Conservation (phyloP, 495 filamentous ascomycete genomes). For the Pyronema omphalodes region DNA sequence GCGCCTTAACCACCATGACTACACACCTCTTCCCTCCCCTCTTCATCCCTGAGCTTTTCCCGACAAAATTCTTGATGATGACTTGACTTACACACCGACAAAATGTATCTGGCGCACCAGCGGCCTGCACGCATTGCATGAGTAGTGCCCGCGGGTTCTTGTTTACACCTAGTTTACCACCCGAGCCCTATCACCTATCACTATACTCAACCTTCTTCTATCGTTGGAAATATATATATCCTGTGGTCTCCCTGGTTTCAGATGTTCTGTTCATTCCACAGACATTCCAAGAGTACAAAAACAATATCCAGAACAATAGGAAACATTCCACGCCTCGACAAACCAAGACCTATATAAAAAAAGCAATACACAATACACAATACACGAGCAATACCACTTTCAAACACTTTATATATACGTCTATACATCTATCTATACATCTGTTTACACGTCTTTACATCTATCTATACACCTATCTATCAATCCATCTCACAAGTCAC, state of each 20-base stretch:
- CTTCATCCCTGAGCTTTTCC: too few relatives aligned
- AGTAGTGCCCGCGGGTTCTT: constrained; percentile 7
- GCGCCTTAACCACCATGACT: not conserved
- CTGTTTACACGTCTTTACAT: not conserved
- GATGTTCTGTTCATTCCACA: not conserved
- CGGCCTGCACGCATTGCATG: constrained; percentile 1
- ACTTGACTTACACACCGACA: not conserved
- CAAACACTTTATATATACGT: too few relatives aligned
- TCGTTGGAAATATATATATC: constrained; percentile 4
- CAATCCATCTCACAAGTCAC: too few relatives aligned
- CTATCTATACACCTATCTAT: not conserved
- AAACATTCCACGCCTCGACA: too few relatives aligned
- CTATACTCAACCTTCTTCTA: not conserved
- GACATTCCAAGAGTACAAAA: too few relatives aligned
- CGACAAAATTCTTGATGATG: not conserved
- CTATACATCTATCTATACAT: too few relatives aligned
- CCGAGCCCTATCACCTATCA: too few relatives aligned
- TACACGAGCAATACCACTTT: too few relatives aligned
- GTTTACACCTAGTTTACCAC: not conserved
- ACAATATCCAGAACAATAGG: too few relatives aligned
- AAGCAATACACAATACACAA: too few relatives aligned
- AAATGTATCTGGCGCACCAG: not conserved
- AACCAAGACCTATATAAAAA: too few relatives aligned
- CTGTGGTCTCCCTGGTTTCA: not conserved
- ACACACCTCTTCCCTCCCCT: too few relatives aligned